Evolutionary conservation across 441 rosid genomes (phyloP), one percentile per base, ranked within the genome.

Genomic region (Capsella rubella): DNA sequence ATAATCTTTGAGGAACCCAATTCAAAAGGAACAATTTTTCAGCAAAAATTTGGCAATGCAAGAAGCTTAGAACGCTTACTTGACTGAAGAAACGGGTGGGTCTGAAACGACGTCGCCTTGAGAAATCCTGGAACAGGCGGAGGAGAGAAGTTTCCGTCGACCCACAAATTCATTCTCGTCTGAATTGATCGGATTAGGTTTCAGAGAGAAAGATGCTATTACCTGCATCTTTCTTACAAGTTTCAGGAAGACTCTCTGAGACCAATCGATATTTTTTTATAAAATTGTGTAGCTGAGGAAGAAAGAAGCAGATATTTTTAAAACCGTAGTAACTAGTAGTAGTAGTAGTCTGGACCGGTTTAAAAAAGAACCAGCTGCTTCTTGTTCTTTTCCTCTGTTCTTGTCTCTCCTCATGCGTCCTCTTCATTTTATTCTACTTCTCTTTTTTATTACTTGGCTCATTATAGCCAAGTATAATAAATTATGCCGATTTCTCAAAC

Each of bases 71-170:
- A 56, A 52, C 42, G 62, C 50, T 50, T 64, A 86, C 93, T 85
- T 82, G 51, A 80, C 57, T 56, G 78, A 39, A 71, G 85, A 79
- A 64, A 80, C 61, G 72, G 83, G 73, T 32, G 65, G 77, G 65
- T 79, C 63, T 40, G 85, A 75, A 67, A 75, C 71, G 63, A 37
- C 67, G 50, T 75, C 75, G 32, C 46, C 46, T 15, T 34, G 67
- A 15, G 83, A 71, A 37, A 66, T 73, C 28, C 74, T 75, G 61
- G 84, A 78, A 75, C 78, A 80, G 18, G 77, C 69, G 21, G 85
- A 39, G 75, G 90, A 79, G 66, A 90, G 80, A 74, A 90, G 90
- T 65, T 78, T 80, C 1, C 92, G 82, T 39, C 92, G 89, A 66
- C 87, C 84, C 75, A 90, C 52, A 66, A 82, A 80, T 69, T 77